Percentiles rank a stretch among this genome's conserved stretches.
Evolutionary conservation across 805 yeast species (phyloP).

Genomic region (Lachancea kluyveri): DNA sequence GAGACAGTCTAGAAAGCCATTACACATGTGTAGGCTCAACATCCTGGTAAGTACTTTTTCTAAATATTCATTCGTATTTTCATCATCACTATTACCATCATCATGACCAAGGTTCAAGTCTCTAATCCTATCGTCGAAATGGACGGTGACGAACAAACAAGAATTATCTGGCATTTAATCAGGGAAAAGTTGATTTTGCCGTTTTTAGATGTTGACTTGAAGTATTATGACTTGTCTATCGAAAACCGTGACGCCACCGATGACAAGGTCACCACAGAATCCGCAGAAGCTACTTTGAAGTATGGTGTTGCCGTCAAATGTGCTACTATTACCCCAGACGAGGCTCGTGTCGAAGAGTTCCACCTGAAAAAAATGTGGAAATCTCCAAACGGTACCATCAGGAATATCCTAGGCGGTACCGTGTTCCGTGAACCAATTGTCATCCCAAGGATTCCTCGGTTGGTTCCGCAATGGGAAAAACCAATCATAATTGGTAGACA

Average conservation of each 20-base stretch:
- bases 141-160: constrained; percentile 98
- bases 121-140: constrained; percentile 88
- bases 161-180: constrained; percentile 91
- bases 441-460: constrained; percentile 79
- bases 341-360: constrained; percentile 89
- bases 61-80: no score
- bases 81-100: no score
- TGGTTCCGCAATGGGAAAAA: constrained; percentile 88
- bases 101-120: constrained; percentile 61
- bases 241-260: constrained; percentile 81
- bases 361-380: constrained; percentile 93
- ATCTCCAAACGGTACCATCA: constrained; percentile 94
- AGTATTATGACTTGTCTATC: constrained; percentile 87
- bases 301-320: constrained; percentile 94
- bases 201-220: constrained; percentile 77
- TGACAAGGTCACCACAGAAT: constrained; percentile 82
- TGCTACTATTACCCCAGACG: constrained; percentile 98
- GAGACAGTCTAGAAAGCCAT: no score
- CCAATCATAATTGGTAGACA: constrained; percentile 97
- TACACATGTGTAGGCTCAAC: no score
- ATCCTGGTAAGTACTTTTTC: no score
- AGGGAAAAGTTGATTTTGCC: constrained; percentile 82
- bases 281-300: constrained; percentile 83
- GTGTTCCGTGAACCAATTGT: constrained; percentile 96
- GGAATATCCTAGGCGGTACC: constrained; percentile 93